Conservation (phyloP, 345 rosid genomes). For the Linum trigynum region DNA sequence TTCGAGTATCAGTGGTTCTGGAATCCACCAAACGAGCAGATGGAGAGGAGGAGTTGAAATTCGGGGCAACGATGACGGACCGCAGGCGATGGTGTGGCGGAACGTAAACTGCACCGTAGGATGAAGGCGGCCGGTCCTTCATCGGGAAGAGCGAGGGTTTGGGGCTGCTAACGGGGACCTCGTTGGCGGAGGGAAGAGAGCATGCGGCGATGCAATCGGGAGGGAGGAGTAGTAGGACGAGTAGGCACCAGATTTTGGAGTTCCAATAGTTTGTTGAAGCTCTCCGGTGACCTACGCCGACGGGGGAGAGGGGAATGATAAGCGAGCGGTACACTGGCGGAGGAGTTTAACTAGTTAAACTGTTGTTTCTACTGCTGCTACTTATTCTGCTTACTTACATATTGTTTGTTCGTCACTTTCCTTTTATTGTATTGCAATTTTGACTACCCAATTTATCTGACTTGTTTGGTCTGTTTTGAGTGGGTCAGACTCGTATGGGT, state of each 20-base stretch:
- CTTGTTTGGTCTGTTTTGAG: too few relatives aligned
- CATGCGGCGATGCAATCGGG: constrained; percentile 18
- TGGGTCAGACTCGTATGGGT: too few relatives aligned
- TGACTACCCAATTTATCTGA: too few relatives aligned
- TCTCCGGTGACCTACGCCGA: not conserved
- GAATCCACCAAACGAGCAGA: constrained; percentile 13
- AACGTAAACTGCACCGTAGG: constrained; percentile 48
- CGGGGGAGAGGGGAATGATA: not conserved
- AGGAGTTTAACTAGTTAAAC: not conserved
- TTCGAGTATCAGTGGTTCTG: constrained; percentile 16
- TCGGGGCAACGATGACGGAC: constrained; percentile 29
- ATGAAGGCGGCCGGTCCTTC: constrained; percentile 67
- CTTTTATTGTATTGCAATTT: too few relatives aligned
- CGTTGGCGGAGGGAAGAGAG: constrained; percentile 12
- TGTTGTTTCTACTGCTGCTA: too few relatives aligned
- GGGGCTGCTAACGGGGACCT: constrained; percentile 9
- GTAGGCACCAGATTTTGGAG: too few relatives aligned
- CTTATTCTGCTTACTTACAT: too few relatives aligned
- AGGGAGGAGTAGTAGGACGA: not conserved
- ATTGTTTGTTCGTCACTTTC: too few relatives aligned
- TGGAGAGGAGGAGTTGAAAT: constrained; percentile 21
- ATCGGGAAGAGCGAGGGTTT: constrained; percentile 28
- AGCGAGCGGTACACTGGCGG: not conserved
- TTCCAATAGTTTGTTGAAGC: not conserved
- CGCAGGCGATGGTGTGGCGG: constrained; percentile 76